Base-by-base conservation (phyloP, 2,329 filamentous ascomycete species). In the Neodidymelliopsis sp. region DNA sequence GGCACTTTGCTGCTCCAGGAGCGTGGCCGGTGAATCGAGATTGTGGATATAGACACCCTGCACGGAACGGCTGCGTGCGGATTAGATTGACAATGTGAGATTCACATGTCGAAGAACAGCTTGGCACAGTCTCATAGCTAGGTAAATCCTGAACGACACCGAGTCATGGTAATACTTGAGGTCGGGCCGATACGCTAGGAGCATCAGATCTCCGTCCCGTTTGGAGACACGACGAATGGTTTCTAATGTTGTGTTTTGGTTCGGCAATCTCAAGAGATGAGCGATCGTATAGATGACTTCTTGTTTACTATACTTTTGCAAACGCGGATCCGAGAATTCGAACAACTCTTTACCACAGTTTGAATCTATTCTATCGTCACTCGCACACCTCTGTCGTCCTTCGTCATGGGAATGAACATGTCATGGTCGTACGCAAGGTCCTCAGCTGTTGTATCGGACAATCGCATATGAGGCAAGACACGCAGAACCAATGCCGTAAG, bases 401-500 rank as follows among this genome's bases (percentile, higher is more conserved):
- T 64, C 2, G 61, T 61, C 59, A 62, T 63, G 4, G 61, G 61
- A 15, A 64, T 57, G 37, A 64, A 65, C 60, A 65, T 63, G 7
- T 64, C 62, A 13, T 66, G 54, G 23, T 66, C 57, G 18, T 64
- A 66, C 1, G 51, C 41, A 11, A 66, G 22, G 22, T 66, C 62
- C 27, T 57, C 59, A 6, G 54, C 50, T 6, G 53, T 57, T 2
- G 62, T 66, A 15, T 62, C 56, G 11, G 28, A 47, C n/a, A 66
- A 27, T 19, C 40, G 56, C 62, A 66, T 66, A 1, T 63, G 52
- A 9, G 62, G 61, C 8, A 66, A 16, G 4, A 66, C 62, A 24
- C 62, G 59, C 12, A 64, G 37, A 13, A 56, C 61, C 15, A 60
- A 20, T 0, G 55, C 61, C 11, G 62, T 19, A n/a, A 66, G 55